Evolutionary conservation across 176 grass and related monocot species (phyloP).

Genomic region (Cymbopogon citratus): DNA sequence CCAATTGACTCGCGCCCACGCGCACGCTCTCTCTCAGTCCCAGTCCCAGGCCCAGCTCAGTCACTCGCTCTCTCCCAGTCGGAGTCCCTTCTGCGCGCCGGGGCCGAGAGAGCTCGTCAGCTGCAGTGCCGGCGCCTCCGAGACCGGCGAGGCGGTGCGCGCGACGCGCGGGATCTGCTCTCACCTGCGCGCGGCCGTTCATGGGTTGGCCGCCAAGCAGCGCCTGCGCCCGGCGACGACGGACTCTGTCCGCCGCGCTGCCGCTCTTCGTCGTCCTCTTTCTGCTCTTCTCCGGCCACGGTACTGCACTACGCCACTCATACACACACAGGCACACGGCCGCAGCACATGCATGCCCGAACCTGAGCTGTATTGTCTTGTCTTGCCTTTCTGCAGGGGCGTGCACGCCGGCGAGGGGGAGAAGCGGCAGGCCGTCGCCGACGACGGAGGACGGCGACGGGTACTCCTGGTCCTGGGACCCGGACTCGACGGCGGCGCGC

Average conservation of each 20-base stretch:
- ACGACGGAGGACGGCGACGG: background rate
- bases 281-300: constrained; percentile 4
- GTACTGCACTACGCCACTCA: constrained; percentile 23
- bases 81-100: background rate
- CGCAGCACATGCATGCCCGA: background rate
- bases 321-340: too few relatives aligned
- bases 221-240: background rate
- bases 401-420: constrained; percentile 13
- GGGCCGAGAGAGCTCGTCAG: background rate
- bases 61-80: background rate
- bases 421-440: background rate
- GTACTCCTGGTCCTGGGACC: constrained; percentile 38
- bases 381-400: constrained; percentile 11
- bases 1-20: constrained; percentile 14
- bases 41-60: background rate
- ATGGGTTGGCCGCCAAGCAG: constrained; percentile 23
- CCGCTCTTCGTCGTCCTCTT: constrained; percentile 19
- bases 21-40: background rate
- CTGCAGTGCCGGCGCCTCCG: background rate
- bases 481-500: background rate
- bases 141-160: background rate
- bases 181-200: background rate
- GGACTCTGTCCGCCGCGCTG: background rate
- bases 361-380: background rate
- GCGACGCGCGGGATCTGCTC: background rate